Base-by-base conservation (phyloP, 805 yeast species). In the Myxozyma neotropica region DNA sequence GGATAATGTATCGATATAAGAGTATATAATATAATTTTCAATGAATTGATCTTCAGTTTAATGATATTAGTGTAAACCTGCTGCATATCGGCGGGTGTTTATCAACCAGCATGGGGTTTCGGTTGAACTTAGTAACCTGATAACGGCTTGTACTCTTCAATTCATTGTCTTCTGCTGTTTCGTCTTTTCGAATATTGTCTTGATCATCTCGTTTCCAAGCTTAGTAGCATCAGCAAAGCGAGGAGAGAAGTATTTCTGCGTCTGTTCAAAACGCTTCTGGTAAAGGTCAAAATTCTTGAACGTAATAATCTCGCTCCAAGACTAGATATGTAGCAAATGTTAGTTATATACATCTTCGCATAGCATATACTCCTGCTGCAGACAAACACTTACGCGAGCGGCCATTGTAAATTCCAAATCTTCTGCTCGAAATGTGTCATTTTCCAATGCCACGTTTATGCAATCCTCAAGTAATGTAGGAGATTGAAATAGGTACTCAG, bases 181-280 rank as follows among this genome's bases (percentile, higher is more conserved):
- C 48, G 66, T 58, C 65, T 76, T 76, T 26, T 71, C 77, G 60
- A 86, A 74, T 35, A 90, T 89, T 8, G 89, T 88, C 70, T 83
- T 83, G 63, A 94, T 88, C 99, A 93, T 93, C 67, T 89, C 96
- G 74, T 93, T 94, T 10, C 98, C 98, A 46, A 91, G 79, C 48
- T 80, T 82, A 65, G 86, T 88, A 8, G 97, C 97, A 69, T 92
- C 96, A 1, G 90, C 84, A 55, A 92, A 81, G 88, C 86, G 92
- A 12, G 90, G 95, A 61, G 81, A 75, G 74, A 94, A 94, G 73
- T 88, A 94, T n/a, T 77, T 70, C 70, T 90, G 97, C 0, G 95
- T 88, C 47, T 80, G 80, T 67, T 86, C 92, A 72, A 94, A 94
- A 70, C 84, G 84, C 44, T 74, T 74, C 60, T 81, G 79, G 77